Evolutionary conservation across 768 basidiomycete species (phyloP), one percentile per base, ranked within the genome.

Genomic region (Mycena pura): DNA sequence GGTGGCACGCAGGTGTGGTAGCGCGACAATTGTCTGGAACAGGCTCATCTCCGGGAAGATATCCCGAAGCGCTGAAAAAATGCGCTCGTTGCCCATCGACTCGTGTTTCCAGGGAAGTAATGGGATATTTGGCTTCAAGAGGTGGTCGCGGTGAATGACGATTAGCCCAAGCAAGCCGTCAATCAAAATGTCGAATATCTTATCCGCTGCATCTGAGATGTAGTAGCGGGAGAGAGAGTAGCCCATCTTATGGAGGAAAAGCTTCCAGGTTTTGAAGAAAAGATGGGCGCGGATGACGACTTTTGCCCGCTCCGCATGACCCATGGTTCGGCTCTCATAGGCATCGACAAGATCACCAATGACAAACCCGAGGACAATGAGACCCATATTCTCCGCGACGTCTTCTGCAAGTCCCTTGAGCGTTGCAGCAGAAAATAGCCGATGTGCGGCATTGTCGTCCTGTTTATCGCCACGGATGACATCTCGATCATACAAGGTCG

Each of bases 321-420:
- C 3, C 45, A 58, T 58, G 17, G 19, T 38, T 1, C 57, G 45
- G 45, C 46, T 58, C 43, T 39, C 29, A 19, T 58, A 58, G 9
- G 57, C 57, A 29, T 58, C 45, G 32, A 58, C 47, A 6, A 58
- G 27, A 5, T 58, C 45, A 8, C 57, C 57, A 25, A 58, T 38
- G n/a, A 48, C 39, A 29, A 58, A 58, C 6, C 25, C 7, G 7
- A 48, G 39, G 25, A 47, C 46, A 10, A 38, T 36, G 2, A 49
- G 13, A 1, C 57, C 57, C 57, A 58, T 48, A 28, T 58, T 48
- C 13, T 49, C 57, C 15, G 5, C 38, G 11, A 17, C 21, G 17
- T 54, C 28, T 3, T 54, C 36, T 4, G 31, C 5, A 3, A 45
- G 32, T 3, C 17, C 13, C 3, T 31, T 34, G 17, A 58, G 39